Base-by-base conservation (phyloP, 1,139 yeast genomes). In the Petasospora rhodanensis region DNA sequence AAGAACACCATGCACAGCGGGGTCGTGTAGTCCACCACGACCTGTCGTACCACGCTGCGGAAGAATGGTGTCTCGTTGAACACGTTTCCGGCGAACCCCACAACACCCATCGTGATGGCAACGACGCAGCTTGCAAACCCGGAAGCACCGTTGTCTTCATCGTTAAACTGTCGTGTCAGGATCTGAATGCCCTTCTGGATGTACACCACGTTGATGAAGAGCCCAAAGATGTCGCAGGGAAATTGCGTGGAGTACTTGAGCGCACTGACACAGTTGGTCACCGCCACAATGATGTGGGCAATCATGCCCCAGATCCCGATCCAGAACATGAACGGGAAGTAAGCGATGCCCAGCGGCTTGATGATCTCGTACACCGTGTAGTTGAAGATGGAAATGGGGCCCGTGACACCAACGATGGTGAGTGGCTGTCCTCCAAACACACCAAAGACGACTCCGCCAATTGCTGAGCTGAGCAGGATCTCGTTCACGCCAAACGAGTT, bases 331-430 rank as follows among this genome's bases (percentile, higher is more conserved):
- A 91, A 91, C 16, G 91, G 87, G 58, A 91, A 85, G 55, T 74
- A 91, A 18, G 50, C 37, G 7, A 57, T 49, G 14, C 54, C 40
- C 24, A 56, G 49, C 0, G 84, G 79, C 26, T 65, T 66, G 20
- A 91, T 74, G 28, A 91, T 71, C 40, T 85, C 86, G 55, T 83
- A 91, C 1, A 91, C 91, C 0, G 97, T 89, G 50, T 86, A 86
- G 54, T 86, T 84, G 67, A 91, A 89, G 38, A 91, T 87, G 3
- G 95, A 66, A 11, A 91, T 79, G 0, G 97, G 97, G 34, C 97
- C 95, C 0, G 98, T 91, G 5, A 91, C 97, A 4, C 98, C 98
- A n/a, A 91, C 97, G 21, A 91, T 84, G 51, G 95, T 85, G 22
- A 91, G 60, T 0, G 98, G 97, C 48, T 89, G 96, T 0, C 97